Percentiles rank a stretch among this genome's conserved stretches.
phyloP scores from a whole-genome alignment of 2,329 filamentous ascomycete genomes.

The Purpureocillium takamizusanense region DNA sequence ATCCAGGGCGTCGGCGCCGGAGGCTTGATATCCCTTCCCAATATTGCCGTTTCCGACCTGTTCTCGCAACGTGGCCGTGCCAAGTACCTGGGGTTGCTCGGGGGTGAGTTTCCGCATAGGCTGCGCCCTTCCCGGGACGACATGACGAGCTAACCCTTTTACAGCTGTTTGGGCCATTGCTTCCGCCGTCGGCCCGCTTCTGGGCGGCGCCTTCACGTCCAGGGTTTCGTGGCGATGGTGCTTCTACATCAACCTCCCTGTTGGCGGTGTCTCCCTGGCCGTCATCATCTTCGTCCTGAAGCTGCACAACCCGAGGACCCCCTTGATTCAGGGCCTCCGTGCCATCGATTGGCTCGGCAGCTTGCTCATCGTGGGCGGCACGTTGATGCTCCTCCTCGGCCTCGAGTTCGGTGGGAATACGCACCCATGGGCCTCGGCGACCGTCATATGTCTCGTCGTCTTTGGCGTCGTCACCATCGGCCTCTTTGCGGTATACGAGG shows the following conservation, averaged over 20 bases:
- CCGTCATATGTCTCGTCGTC: constrained; percentile 67
- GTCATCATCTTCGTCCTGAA: constrained; percentile 54
- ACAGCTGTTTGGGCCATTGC: constrained; percentile 53
- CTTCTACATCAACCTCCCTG: constrained; percentile 55
- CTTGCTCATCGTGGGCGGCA: constrained; percentile 60
- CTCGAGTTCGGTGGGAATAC: constrained; percentile 74
- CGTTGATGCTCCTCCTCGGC: constrained; percentile 78
- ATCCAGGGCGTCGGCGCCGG: constrained; percentile 50
- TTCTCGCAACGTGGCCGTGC: constrained; percentile 42
- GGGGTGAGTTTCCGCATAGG: constrained; percentile 10
- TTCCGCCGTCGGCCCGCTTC: constrained; percentile 54
- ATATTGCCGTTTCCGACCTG: constrained; percentile 48
- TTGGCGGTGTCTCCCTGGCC: constrained; percentile 35
- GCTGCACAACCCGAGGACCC: constrained; percentile 58
- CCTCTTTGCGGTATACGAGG: constrained; percentile 66
- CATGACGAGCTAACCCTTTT: too few relatives aligned
- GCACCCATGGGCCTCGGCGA: constrained; percentile 66
- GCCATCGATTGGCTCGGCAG: constrained; percentile 53
- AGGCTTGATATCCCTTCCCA: constrained; percentile 49
- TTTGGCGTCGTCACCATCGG: constrained; percentile 57
- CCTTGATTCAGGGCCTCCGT: constrained; percentile 50
- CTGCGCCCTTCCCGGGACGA: too few relatives aligned
- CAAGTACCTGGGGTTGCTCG: constrained; percentile 43
- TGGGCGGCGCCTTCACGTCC: constrained; percentile 60
- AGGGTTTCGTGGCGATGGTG: constrained; percentile 62